Evolutionary conservation across 2,329 filamentous ascomycete species (phyloP).

Genomic region (Exophiala spinifera): DNA sequence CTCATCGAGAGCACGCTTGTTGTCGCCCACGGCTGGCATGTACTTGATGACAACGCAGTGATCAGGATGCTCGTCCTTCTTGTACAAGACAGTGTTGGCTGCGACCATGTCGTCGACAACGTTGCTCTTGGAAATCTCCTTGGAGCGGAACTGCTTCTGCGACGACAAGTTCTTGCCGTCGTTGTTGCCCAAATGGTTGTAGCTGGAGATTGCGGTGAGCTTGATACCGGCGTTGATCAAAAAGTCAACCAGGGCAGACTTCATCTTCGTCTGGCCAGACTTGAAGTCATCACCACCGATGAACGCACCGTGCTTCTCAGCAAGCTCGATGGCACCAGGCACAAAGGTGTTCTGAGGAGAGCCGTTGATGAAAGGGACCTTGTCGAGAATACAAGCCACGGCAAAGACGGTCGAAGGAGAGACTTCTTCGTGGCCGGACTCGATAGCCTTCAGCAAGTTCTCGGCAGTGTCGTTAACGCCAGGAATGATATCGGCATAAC

Average conservation of each 20-base stretch:
- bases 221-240: conserved; percentile 98
- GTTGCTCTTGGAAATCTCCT: conserved; percentile 99
- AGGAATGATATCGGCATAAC: conserved; percentile 80
- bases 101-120: conserved; percentile 99
- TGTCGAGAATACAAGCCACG: conserved; percentile 87
- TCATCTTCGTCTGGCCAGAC: conserved; percentile 99
- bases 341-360: conserved; percentile 99
- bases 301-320: conserved; percentile 81
- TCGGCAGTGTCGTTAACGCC: conserved; percentile 97
- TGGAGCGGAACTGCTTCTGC: conserved; percentile 97
- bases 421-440: conserved; percentile 83
- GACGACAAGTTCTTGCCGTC: conserved; percentile 98
- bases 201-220: conserved; percentile 95
- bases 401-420: conserved; percentile 94
- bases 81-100: conserved; percentile 87
- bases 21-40: conserved; percentile 97
- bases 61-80: conserved; percentile 88
- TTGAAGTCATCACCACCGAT: conserved; percentile 99
- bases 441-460: conserved; percentile 84
- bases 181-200: conserved; percentile 99
- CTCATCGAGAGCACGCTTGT: conserved; percentile 97
- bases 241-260: conserved; percentile 97
- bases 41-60: conserved; percentile 99
- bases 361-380: conserved; percentile 94
- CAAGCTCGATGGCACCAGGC: conserved; percentile 83